Conservation (phyloP, 345 rosid species). For the Punica granatum region DNA sequence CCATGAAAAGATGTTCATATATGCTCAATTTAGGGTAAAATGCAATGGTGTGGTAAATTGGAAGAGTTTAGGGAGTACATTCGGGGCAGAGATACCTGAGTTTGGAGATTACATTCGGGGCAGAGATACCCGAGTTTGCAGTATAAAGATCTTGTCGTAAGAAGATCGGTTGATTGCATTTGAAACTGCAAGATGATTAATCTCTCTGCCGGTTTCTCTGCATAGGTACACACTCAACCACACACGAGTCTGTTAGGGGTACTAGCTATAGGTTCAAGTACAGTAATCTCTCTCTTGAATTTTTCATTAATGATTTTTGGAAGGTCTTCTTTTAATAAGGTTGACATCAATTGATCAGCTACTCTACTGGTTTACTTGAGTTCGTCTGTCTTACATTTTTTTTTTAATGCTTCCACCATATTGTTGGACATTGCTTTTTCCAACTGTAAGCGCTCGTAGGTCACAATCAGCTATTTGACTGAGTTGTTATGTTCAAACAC, state of each 20-base stretch:
- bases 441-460: neutral
- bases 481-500: slow-evolving; percentile 2
- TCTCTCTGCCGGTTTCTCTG: too few relatives aligned
- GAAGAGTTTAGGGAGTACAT: neutral
- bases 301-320: neutral
- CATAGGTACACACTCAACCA: too few relatives aligned
- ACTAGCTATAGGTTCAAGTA: neutral
- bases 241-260: too few relatives aligned
- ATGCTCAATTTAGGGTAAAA: neutral
- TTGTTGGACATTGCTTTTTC: neutral
- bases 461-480: slow-evolving; percentile 9
- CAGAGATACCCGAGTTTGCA: neutral
- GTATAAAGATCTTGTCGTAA: neutral
- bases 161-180: neutral
- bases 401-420: neutral
- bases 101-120: neutral
- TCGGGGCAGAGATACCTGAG: neutral
- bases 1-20: neutral
- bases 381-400: neutral
- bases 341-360: neutral
- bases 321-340: neutral
- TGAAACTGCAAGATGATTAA: too few relatives aligned
- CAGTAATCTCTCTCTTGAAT: neutral
- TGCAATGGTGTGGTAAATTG: neutral
- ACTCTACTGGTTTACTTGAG: neutral